Base-by-base conservation (phyloP, 148 eudicot genomes). In the Bassia scoparia region DNA sequence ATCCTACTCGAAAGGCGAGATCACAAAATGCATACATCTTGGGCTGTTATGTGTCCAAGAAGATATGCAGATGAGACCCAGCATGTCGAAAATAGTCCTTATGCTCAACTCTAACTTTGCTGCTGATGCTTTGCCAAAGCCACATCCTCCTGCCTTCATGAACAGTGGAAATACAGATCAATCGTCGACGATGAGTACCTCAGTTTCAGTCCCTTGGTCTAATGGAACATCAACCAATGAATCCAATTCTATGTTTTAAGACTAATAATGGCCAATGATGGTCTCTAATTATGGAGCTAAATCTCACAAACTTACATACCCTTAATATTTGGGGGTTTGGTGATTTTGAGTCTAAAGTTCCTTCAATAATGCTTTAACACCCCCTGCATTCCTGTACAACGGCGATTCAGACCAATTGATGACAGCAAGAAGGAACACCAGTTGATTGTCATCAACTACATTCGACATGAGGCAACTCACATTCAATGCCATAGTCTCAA, bases 31-130 rank as follows among this genome's bases (percentile, higher is more conserved):
- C 35, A 61, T 69, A 34, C 69, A 76, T 15, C 52, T 76, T 0
- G 79, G 74, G 2, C 21, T 76, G 34, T 30, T 60, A 68, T 69
- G 79, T 61, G 74, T 76, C 54, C 79, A 76, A 70, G 79, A 76
- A 26, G 79, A 76, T 6, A 61, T 69, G 68, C 50, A 20, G 20
- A 70, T 3, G 17, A 69, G 79, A 49, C 79, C 79, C 2, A 60
- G 33, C 14, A 76, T 76, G 74, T 50, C 68, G 29, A 69, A 37
- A 29, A 61, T 69, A 49, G 73, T 33, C 17, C 61, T 46, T 24
- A 60, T 61, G 54, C 59, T 76, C 53, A 76, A 59, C 78, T 75
- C 78, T 31, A 34, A 69, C 35, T 61, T 43, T 29, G 69, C 29
- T 14, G 61, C n/a, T 46, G 61, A 24, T 48, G 16, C 74, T 34